Base-by-base conservation (phyloP, 352 stramenopile species). In the Pythium pyrilobum region DNA sequence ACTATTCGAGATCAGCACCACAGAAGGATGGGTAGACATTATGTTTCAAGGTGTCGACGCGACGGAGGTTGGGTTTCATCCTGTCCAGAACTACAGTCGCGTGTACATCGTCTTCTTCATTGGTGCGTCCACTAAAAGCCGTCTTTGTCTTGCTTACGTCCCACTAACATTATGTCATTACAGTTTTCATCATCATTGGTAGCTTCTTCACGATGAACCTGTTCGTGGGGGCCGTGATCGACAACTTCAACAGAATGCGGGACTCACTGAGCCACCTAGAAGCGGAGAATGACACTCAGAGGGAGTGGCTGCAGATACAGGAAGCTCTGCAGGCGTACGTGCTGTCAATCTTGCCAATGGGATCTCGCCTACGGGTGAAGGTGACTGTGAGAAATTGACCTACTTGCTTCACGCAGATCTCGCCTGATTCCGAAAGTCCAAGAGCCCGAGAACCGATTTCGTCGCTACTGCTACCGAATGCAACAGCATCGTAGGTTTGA, bases 151-250 rank as follows among this genome's bases (percentile, higher is more conserved):
- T 18, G 29, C 13, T 16, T 6, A 16, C 28, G 24, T 20, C 27
- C 41, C 37, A 48, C 12, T 28, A 3, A 42, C 12, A 25, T 18
- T 61, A 8, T 46, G 20, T 31, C 5, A 52, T 36, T 24, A 8
- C 27, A 79, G 70, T 72, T 7, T 96, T 96, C 60, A 81, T 96
- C 47, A 69, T 96, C 21, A 72, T 96, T 23, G 83, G 86, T 21
- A 70, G 70, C 42, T 96, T 92, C 41, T 93, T 96, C 66, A 79
- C 90, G 7, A 70, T 96, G 46, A 90, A 96, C 33, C 72, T 96
- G 1, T 96, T 96, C 60, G 80, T 95, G 4, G 87, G 86, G 21
- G 81, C 92, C 0, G 85, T 96, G 24, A 85, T 96, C 40, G 84
- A 96, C 62, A 91, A 94, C 48, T 96, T 96, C 38, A 85, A 90